These are phyloP conservation scores for Phytophthora foliorum DNA, from an alignment of 352 stramenopile genomes.

Conservation along the genomic window DNA sequence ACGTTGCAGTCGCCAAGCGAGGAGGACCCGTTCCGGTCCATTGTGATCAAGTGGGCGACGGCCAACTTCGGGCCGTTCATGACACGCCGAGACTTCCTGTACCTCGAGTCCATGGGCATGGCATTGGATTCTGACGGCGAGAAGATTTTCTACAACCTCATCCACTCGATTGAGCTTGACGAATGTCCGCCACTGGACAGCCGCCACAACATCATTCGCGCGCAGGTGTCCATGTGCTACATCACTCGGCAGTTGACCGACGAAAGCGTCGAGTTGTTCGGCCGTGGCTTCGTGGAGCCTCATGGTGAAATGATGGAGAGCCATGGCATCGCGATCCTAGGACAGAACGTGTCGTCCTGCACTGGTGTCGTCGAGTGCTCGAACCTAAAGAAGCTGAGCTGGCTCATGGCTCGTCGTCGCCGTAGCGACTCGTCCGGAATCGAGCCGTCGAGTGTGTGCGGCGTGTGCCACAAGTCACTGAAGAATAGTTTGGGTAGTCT, in stretches of 20 bases:
- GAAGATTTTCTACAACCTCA: conserved; percentile 50
- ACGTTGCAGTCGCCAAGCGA: conserved; percentile 35
- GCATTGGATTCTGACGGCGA: conserved; percentile 45
- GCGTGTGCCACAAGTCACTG: conserved; percentile 37
- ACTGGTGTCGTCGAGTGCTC: conserved; percentile 48
- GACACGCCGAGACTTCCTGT: conserved; percentile 44
- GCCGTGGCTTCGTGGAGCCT: conserved; percentile 55
- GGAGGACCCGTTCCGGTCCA: conserved; percentile 54
- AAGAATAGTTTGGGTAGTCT: conserved; percentile 36
- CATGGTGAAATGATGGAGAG: conserved; percentile 49
- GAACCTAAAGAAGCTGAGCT: conserved; percentile 71
- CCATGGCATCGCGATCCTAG: conserved; percentile 44
- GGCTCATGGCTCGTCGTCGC: conserved; percentile 45
- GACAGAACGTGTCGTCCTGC: conserved; percentile 38
- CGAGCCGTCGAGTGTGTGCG: conserved; percentile 25
- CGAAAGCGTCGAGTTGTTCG: conserved; percentile 56
- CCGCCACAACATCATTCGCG: conserved; percentile 44
- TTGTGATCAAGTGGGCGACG: conserved; percentile 51
- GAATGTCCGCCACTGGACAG: conserved; percentile 22
- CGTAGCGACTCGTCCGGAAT: conserved; percentile 28
- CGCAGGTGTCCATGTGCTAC: conserved; percentile 57
- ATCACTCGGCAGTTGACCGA: conserved; percentile 44
- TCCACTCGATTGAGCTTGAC: conserved; percentile 50
- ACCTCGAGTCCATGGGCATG: conserved; percentile 53
- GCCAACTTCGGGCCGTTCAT: conserved; percentile 39